Evolutionary conservation across 495 filamentous ascomycete species (phyloP).

Genomic region (Apodospora peruviana): DNA sequence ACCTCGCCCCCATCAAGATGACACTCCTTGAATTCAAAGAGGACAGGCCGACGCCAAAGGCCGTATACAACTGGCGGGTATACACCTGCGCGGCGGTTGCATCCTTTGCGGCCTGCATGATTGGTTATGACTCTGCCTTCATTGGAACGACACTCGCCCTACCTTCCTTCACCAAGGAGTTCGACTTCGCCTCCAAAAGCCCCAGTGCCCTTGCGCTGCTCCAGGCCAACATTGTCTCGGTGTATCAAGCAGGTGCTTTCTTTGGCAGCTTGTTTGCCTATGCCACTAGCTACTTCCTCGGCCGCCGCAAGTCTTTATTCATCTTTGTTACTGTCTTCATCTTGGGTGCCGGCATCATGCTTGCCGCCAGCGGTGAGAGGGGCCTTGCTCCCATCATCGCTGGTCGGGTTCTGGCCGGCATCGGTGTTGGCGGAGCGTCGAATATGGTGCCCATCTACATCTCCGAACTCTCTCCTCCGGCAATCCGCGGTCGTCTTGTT

Average conservation of each 20-base stretch:
- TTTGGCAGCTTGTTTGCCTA: constrained; percentile 63
- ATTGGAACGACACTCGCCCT: constrained; percentile 64
- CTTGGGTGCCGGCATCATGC: constrained; percentile 58
- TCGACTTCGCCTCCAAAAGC: constrained; percentile 44
- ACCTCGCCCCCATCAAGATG: constrained; percentile 34
- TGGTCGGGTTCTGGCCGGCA: constrained; percentile 48
- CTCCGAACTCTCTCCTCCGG: constrained; percentile 50
- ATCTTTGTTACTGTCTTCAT: constrained; percentile 53
- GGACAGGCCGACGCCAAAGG: constrained; percentile 57
- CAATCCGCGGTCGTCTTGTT: constrained; percentile 48
- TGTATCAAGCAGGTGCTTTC: constrained; percentile 65
- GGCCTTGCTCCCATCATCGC: constrained; percentile 58
- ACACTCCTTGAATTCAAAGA: constrained; percentile 55
- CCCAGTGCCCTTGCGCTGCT: constrained; percentile 39
- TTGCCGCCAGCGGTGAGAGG: constrained; percentile 50
- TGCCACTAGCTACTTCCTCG: constrained; percentile 48
- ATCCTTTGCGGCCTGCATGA: constrained; percentile 66
- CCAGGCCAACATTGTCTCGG: constrained; percentile 62
- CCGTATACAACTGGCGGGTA: constrained; percentile 73
- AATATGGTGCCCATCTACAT: constrained; percentile 56
- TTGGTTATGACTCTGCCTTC: constrained; percentile 67
- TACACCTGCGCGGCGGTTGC: constrained; percentile 57
- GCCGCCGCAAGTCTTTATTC: constrained; percentile 51
- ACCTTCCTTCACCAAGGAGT: constrained; percentile 53
- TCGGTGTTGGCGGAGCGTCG: constrained; percentile 47